phyloP scores from a whole-genome alignment of 495 filamentous ascomycete species.

The Cenococcum geophilum region DNA sequence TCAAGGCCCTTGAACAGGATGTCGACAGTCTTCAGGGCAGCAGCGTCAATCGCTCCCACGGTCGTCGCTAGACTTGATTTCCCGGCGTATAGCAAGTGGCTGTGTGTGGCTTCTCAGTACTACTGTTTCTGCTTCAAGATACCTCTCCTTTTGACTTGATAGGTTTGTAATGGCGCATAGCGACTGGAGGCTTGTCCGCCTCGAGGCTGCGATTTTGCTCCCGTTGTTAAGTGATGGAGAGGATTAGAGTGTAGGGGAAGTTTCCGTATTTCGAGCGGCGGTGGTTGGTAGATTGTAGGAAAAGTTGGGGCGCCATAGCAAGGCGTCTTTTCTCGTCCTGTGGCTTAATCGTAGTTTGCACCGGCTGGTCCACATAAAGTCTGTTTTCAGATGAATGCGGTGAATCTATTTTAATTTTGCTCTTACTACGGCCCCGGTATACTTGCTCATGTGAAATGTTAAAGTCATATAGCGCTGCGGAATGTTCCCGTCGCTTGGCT shows the following conservation, averaged over 20 bases:
- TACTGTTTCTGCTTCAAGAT: constrained; percentile 26
- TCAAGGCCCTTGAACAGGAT: constrained; percentile 91
- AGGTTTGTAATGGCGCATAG: constrained; percentile 29
- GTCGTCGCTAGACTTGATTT: constrained; percentile 67
- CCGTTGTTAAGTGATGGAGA: neutral
- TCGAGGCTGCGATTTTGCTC: neutral
- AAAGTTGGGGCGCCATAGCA: neutral
- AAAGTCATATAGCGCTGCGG: too few species aligned
- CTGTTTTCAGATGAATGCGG: neutral
- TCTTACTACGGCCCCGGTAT: too few species aligned
- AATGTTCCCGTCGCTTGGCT: too few species aligned
- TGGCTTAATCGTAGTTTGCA: neutral
- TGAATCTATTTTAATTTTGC: too few species aligned
- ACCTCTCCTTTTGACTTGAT: constrained; percentile 28
- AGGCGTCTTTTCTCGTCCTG: neutral
- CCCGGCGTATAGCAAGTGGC: constrained; percentile 8
- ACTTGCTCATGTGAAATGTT: too few species aligned
- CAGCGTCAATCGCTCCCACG: constrained; percentile 85
- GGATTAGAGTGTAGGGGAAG: neutral
- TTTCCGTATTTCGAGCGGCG: neutral
- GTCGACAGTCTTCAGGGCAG: constrained; percentile 91
- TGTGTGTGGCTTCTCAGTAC: constrained; percentile 5
- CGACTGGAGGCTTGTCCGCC: constrained; percentile 6
- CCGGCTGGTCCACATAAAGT: neutral
- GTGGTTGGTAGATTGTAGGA: neutral